Percentiles rank a stretch among this genome's conserved stretches.
Evolutionary conservation across 1,284 basidiomycete species (phyloP).

Genomic region (Acaromyces ingoldii): DNA sequence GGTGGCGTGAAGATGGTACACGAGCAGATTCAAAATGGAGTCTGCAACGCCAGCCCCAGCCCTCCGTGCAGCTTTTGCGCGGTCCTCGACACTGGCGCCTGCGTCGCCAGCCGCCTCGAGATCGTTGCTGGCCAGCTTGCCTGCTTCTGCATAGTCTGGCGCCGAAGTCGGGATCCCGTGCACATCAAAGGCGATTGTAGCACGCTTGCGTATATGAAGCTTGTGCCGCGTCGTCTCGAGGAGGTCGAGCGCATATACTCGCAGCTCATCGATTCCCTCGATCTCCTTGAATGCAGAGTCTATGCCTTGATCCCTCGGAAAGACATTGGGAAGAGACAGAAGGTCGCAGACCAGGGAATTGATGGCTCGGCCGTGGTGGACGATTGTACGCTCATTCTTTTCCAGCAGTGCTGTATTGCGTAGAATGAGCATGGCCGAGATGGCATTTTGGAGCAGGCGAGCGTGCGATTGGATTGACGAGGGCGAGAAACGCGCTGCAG

Average conservation of each 20-base stretch:
- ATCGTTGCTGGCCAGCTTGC: background rate
- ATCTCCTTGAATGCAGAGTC: conserved; percentile 27
- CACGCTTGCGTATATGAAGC: conserved; percentile 25
- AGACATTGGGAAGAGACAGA: conserved; percentile 13
- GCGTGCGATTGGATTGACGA: conserved; percentile 16
- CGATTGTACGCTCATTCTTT: conserved; percentile 22
- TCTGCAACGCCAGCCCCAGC: conserved; percentile 14
- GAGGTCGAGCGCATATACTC: conserved; percentile 41
- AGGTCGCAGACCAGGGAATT: conserved; percentile 22
- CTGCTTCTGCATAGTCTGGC: background rate
- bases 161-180: background rate
- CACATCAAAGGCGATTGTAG: conserved; percentile 2
- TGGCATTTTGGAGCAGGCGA: conserved; percentile 31
- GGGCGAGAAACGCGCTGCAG: conserved; percentile 4
- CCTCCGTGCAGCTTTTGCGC: background rate
- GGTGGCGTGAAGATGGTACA: conserved; percentile 26
- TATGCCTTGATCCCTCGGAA: background rate
- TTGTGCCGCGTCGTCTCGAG: conserved; percentile 30
- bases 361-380: conserved; percentile 14
- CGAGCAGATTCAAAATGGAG: conserved; percentile 29
- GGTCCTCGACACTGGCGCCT: background rate
- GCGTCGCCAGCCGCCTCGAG: background rate
- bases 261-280: conserved; percentile 37
- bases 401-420: conserved; percentile 27
- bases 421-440: conserved; percentile 33